Conservation (phyloP, 192 early-diverging fungal genomes). For the Podila horticola region DNA sequence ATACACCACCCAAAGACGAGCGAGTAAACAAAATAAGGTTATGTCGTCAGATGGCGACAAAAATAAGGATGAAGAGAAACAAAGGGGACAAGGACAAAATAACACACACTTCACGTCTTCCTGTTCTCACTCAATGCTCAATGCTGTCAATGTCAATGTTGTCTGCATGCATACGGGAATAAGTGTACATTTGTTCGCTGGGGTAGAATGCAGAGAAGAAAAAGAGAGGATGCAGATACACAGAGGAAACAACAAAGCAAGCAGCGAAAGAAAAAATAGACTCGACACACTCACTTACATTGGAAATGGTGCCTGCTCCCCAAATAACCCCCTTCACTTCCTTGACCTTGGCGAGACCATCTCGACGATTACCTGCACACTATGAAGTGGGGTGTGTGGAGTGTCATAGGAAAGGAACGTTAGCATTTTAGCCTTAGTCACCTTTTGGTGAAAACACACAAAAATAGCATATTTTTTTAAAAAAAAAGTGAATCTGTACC, state of each 20-base stretch:
- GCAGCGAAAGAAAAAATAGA: constrained; percentile 13
- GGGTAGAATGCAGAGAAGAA: neutral
- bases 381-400: constrained; percentile 33
- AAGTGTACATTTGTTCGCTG: no score
- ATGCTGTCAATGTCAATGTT: no score
- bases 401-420: neutral
- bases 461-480: neutral
- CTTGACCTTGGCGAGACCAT: constrained; percentile 79
- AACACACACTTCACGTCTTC: neutral
- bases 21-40: neutral
- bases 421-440: neutral
- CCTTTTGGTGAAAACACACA: neutral
- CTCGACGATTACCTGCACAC: constrained; percentile 86
- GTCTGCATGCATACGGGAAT: no score
- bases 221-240: neutral
- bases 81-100: neutral
- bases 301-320: constrained; percentile 81
- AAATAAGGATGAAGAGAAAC: neutral
- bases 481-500: neutral
- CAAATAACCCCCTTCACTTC: constrained; percentile 84
- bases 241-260: neutral
- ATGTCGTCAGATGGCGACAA: constrained; percentile 11
- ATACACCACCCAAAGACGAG: neutral
- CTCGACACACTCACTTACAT: constrained; percentile 52
- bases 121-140: no score